Evolutionary conservation across 2,329 filamentous ascomycete species (phyloP), one percentile per base, ranked within the genome.

Genomic region (Verticillium nubilum): DNA sequence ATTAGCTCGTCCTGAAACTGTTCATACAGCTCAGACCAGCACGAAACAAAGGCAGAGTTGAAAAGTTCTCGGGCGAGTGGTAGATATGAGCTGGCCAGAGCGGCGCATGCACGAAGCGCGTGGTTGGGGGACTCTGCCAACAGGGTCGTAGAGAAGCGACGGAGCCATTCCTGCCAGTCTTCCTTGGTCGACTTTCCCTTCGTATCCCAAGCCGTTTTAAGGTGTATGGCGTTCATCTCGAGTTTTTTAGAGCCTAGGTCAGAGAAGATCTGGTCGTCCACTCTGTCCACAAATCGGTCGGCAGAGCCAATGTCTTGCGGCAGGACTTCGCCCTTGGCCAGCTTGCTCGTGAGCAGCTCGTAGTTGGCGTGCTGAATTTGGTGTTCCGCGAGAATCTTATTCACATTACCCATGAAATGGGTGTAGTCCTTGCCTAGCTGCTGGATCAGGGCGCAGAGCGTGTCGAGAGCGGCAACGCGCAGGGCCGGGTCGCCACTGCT

Each of bases 141-240:
- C 7, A 99, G 81, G 59, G 97, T 96, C 33, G 97, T 94, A 70
- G 94, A 98, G 76, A 99, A 97, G 28, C 94, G 86, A 62, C 96
- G 87, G 75, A 99, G 92, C 95, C 95, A 99, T 73, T 99, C 95
- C 68, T 97, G 91, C 95, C 95, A 99, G 74, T 99, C 95, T 71
- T 99, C 95, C 68, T 93, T 92, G 10, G 95, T 99, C 0, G 94
- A 97, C 70, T 97, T 97, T 62, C 96, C 92, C 61, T 89, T 92
- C 0, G 96, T 95, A 67, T 98, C 95, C 95, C 95, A 99, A 0
- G 96, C 95, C 64, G 90, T 89, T 74, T 98, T 97, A 25, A 99
- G 80, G 78, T 99, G 96, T 64, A 98, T 93, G 56, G 97, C 92
- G 66, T 99, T 99, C 74, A 98, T 94, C 62, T 96, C 92, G 33